Percentiles rank a stretch among this genome's conserved stretches.
Evolutionary conservation across 148 eudicot species (phyloP).

Genomic region (Fagopyrum homotropicum): DNA sequence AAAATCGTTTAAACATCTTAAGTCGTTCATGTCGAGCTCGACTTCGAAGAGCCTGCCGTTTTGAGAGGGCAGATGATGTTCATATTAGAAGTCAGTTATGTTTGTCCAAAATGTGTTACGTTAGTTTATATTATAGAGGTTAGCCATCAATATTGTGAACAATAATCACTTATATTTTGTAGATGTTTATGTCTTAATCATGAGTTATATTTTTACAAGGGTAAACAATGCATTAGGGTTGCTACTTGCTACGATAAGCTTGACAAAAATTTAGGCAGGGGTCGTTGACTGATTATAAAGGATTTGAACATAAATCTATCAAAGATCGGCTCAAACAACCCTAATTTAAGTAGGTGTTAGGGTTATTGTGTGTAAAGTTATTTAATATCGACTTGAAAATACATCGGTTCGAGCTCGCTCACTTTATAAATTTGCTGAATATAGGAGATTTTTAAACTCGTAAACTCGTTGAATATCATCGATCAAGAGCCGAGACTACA

Average conservation of each 20-base stretch:
- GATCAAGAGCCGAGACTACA: background rate
- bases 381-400: no score
- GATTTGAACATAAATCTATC: no score
- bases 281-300: no score
- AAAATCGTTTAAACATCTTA: slow-evolving; percentile 46
- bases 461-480: no score
- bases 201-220: background rate
- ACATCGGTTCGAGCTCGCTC: no score
- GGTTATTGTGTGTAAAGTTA: no score
- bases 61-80: background rate
- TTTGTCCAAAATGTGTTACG: background rate
- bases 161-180: background rate
- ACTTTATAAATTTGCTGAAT: no score
- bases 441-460: no score
- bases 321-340: no score
- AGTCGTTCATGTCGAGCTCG: slow-evolving; percentile 1
- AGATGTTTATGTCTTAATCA: slow-evolving; percentile 4
- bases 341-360: no score
- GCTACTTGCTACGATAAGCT: no score
- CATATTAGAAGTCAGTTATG: background rate
- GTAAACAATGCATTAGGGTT: background rate
- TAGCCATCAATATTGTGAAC: slow-evolving; percentile 5
- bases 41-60: slow-evolving; percentile 13
- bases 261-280: no score
- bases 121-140: slow-evolving; percentile 1